Evolutionary conservation across 2,329 filamentous ascomycete genomes (phyloP).

Genomic region (Hyphodiscus sp.): DNA sequence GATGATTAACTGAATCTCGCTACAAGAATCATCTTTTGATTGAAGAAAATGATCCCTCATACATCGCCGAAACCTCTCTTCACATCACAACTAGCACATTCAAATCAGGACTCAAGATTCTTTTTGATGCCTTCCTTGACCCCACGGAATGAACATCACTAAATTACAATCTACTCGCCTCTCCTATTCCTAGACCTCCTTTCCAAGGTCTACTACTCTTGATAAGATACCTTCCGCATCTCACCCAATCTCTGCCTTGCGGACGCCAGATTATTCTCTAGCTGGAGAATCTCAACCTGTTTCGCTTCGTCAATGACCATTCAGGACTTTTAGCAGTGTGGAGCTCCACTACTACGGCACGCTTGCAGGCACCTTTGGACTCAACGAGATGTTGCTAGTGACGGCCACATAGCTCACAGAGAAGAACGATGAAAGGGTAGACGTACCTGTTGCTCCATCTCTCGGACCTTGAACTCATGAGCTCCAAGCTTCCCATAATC

Average conservation of each 20-base stretch:
- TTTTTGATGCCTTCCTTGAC: background rate
- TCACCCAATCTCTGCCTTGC: constrained; percentile 83
- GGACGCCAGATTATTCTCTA: constrained; percentile 77
- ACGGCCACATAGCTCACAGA: no score
- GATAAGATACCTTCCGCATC: constrained; percentile 59
- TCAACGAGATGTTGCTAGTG: no score
- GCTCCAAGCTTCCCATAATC: constrained; percentile 85
- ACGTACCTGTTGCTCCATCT: constrained; percentile 98
- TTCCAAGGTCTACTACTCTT: constrained; percentile 20
- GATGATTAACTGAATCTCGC: no score
- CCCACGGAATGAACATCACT: background rate
- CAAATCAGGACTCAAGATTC: background rate
- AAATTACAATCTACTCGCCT: background rate
- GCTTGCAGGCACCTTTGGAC: no score
- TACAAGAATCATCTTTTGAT: no score
- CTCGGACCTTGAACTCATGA: constrained; percentile 96
- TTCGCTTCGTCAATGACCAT: constrained; percentile 14
- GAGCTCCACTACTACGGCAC: background rate
- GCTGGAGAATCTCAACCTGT: constrained; percentile 92
- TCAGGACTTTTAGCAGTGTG: background rate
- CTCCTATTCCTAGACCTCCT: background rate
- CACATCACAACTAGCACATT: background rate
- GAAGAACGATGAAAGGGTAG: constrained; percentile 1
- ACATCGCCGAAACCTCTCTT: background rate
- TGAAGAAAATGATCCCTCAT: background rate